phyloP scores from a whole-genome alignment of 176 grass and related monocot genomes.

The Lolium perenne region DNA sequence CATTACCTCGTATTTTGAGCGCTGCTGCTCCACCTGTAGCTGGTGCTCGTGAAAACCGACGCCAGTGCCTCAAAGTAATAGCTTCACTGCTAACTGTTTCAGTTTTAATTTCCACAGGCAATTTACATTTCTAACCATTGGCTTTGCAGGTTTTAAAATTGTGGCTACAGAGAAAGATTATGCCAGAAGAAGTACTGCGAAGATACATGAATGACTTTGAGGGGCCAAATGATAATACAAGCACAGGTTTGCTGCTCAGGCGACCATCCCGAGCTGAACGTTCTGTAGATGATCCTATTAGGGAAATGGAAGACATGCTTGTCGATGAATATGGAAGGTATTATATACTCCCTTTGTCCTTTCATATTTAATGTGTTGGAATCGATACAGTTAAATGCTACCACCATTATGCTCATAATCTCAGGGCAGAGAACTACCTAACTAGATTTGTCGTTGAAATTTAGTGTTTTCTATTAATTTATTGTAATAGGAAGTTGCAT shows the following conservation, averaged over 20 bases:
- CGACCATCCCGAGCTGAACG: slow-evolving; percentile 83
- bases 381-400: not conserved
- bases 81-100: slow-evolving; percentile 7
- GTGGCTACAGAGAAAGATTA: slow-evolving; percentile 98
- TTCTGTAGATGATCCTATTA: slow-evolving; percentile 95
- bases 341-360: slow-evolving; percentile 28
- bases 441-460: slow-evolving; percentile 2
- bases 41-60: slow-evolving; percentile 92
- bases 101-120: slow-evolving; percentile 18
- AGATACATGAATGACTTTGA: slow-evolving; percentile 83
- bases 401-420: not conserved
- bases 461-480: slow-evolving; percentile 7
- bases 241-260: slow-evolving; percentile 55
- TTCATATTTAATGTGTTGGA: not conserved
- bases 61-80: slow-evolving; percentile 93
- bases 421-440: slow-evolving; percentile 4
- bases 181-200: slow-evolving; percentile 78
- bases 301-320: slow-evolving; percentile 97
- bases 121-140: slow-evolving; percentile 18
- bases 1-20: slow-evolving; percentile 82
- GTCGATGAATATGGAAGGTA: slow-evolving; percentile 99
- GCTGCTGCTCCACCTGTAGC: slow-evolving; percentile 84
- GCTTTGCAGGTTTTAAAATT: slow-evolving; percentile 84
- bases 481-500: slow-evolving; percentile 14
- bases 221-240: slow-evolving; percentile 67